Evolutionary conservation across 2,329 filamentous ascomycete genomes (phyloP).

Genomic region (Fusarium subtropicale): DNA sequence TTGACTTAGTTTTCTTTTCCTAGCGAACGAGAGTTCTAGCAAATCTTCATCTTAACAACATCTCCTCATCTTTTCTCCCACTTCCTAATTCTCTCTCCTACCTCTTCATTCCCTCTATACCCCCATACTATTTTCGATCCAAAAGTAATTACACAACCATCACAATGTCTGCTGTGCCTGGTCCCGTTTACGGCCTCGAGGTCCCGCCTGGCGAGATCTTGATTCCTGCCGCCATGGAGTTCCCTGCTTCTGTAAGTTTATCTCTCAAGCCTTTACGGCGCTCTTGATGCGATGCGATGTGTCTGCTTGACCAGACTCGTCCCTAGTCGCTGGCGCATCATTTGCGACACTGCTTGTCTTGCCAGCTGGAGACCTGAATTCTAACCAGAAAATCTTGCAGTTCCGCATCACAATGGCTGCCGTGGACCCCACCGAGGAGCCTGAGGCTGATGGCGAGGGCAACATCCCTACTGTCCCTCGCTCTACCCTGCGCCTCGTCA

Average conservation of each 20-base stretch:
- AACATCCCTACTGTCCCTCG: conserved; percentile 73
- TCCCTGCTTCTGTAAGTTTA: conserved; percentile 82
- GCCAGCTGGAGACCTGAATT: background rate
- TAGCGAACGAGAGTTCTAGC: conserved; percentile 35
- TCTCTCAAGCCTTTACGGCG: background rate
- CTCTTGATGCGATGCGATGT: background rate
- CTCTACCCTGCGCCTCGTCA: conserved; percentile 91
- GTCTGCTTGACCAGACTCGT: background rate
- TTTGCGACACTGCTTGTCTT: conserved; percentile 24
- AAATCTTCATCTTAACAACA: conserved; percentile 36
- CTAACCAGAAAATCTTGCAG: conserved; percentile 60
- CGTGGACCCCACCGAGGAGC: conserved; percentile 86
- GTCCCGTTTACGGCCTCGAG: conserved; percentile 92
- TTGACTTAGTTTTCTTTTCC: conserved; percentile 39
- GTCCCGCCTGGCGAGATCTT: conserved; percentile 87
- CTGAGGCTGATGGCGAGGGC: conserved; percentile 72
- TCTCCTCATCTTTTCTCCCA: conserved; percentile 25
- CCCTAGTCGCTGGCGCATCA: conserved; percentile 6
- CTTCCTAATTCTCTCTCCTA: conserved; percentile 17
- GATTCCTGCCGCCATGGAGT: conserved; percentile 81
- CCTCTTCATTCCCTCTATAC: conserved; percentile 4
- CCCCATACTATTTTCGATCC: conserved; percentile 3
- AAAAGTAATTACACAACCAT: conserved; percentile 11
- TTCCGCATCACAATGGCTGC: conserved; percentile 99
- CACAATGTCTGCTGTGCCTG: conserved; percentile 70